Evolutionary conservation across 2,329 filamentous ascomycete genomes (phyloP), one percentile per base, ranked within the genome.

Genomic region (Dactylellina drechsleri): DNA sequence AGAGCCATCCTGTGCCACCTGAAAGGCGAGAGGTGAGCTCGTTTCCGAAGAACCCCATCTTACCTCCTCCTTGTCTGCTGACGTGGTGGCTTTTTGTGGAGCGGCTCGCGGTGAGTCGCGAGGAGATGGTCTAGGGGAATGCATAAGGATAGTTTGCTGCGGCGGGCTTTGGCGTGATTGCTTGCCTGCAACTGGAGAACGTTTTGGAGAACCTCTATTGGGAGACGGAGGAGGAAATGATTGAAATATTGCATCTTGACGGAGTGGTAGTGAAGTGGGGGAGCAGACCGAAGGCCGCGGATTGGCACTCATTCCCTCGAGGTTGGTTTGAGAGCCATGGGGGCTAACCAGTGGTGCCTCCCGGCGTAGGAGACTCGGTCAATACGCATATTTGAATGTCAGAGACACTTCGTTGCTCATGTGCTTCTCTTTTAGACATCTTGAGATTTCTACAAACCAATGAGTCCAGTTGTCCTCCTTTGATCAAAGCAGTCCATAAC

Each of bases 341-440:
- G 70, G 70, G 43, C 70, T 74, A 28, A 64, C 43, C 13, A 50
- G 15, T 6, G 45, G 20, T 10, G 36, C 52, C 16, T 67, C 50
- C 10, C 59, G 49, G 23, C 62, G 49, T 7, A 74, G 62, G 10
- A 58, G 53, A 41, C 70, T 67, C 16, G 70, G 70, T 49, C 58
- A 43, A 54, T 74, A 74, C 47, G 70, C 70, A 47, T 67, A 54
- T 56, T 74, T 74, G 62, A 74, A 74, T 6, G 57, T 58, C 62
- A 74, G 62, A n/a, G 70, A 64, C 50, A 66, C 50, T 52, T 67
- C 70, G 10, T 67, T 67, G 70, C 31, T 74, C 70, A 16, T 67
- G 70, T n/a, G 41, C 70, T 1, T n/a, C 41, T 36, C 50, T 58
- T 50, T 45, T 64, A 49, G 62, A 54, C 70, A 74, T 74, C 16